phyloP scores from a whole-genome alignment of 2,329 filamentous ascomycete species.

The Cladosporium sp. region DNA sequence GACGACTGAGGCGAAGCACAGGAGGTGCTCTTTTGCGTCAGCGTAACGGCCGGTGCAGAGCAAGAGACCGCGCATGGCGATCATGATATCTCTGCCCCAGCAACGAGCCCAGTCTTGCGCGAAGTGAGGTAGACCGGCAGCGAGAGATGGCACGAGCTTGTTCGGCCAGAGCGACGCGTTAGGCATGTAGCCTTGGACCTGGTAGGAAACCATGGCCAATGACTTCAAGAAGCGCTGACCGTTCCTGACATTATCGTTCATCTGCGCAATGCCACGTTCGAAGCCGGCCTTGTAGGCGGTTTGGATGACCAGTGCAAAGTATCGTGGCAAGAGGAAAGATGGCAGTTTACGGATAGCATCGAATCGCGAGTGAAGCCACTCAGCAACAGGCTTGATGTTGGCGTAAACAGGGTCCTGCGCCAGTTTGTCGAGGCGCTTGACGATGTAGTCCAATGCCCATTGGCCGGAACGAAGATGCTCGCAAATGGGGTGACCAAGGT shows the following conservation, averaged over 20 bases:
- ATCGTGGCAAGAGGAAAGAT: slow-evolving; percentile 83
- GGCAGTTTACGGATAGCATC: slow-evolving; percentile 81
- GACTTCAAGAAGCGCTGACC: slow-evolving; percentile 88
- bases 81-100: slow-evolving; percentile 97
- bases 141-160: slow-evolving; percentile 78
- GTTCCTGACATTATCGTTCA: slow-evolving; percentile 70
- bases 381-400: slow-evolving; percentile 60
- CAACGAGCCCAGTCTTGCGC: slow-evolving; percentile 90
- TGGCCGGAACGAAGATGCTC: slow-evolving; percentile 86
- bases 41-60: slow-evolving; percentile 83
- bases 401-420: slow-evolving; percentile 58
- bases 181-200: slow-evolving; percentile 83
- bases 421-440: slow-evolving; percentile 68
- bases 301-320: slow-evolving; percentile 84
- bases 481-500: slow-evolving; percentile 88
- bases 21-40: slow-evolving; percentile 89
- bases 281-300: slow-evolving; percentile 83
- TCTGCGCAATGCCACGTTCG: slow-evolving; percentile 71
- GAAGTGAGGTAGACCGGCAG: slow-evolving; percentile 91
- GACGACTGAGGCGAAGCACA: slow-evolving; percentile 89
- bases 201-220: slow-evolving; percentile 84
- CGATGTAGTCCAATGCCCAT: slow-evolving; percentile 88
- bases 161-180: slow-evolving; percentile 87
- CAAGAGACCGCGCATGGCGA: slow-evolving; percentile 86
- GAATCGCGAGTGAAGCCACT: slow-evolving; percentile 80